phyloP scores from a whole-genome alignment of 805 yeast species.

The Maudiozyma turicensis region DNA sequence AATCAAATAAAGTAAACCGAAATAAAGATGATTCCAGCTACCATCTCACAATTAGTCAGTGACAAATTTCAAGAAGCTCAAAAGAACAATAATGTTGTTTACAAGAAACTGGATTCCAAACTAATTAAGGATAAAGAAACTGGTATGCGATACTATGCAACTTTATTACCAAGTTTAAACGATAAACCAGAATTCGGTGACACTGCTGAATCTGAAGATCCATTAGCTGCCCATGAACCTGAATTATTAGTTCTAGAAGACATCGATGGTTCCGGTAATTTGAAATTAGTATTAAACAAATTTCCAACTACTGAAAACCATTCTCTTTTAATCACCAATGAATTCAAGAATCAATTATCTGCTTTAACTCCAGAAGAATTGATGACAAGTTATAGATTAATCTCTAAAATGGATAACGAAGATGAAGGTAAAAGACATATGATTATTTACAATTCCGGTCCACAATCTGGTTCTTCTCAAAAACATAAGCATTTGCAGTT shows the following conservation, averaged over 20 bases:
- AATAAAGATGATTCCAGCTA: slow-evolving; percentile 28
- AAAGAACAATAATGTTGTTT: slow-evolving; percentile 33
- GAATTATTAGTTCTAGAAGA: slow-evolving; percentile 52
- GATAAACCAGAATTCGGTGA: slow-evolving; percentile 33
- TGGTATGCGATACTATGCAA: slow-evolving; percentile 27
- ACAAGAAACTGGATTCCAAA: slow-evolving; percentile 37
- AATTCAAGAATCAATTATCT: slow-evolving; percentile 59
- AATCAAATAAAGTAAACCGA: neutral
- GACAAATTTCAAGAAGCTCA: slow-evolving; percentile 24
- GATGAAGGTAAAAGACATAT: slow-evolving; percentile 39
- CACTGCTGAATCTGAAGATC: slow-evolving; percentile 39
- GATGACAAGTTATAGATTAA: slow-evolving; percentile 43
- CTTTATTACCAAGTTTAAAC: slow-evolving; percentile 27
- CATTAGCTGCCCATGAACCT: slow-evolving; percentile 76
- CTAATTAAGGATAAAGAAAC: slow-evolving; percentile 23
- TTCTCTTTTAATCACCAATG: slow-evolving; percentile 66
- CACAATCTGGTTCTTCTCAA: slow-evolving; percentile 87
- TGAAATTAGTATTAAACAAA: slow-evolving; percentile 70
- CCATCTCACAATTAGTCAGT: slow-evolving; percentile 30
- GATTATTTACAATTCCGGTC: slow-evolving; percentile 85
- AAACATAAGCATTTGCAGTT: slow-evolving; percentile 90
- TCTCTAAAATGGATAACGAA: slow-evolving; percentile 36
- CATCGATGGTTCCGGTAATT: slow-evolving; percentile 33
- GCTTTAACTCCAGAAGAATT: slow-evolving; percentile 66
- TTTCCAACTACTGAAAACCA: slow-evolving; percentile 78